These are phyloP conservation scores for Ganoderma meredithae DNA, from an alignment of 1,284 basidiomycete genomes.

Conservation along the genomic window DNA sequence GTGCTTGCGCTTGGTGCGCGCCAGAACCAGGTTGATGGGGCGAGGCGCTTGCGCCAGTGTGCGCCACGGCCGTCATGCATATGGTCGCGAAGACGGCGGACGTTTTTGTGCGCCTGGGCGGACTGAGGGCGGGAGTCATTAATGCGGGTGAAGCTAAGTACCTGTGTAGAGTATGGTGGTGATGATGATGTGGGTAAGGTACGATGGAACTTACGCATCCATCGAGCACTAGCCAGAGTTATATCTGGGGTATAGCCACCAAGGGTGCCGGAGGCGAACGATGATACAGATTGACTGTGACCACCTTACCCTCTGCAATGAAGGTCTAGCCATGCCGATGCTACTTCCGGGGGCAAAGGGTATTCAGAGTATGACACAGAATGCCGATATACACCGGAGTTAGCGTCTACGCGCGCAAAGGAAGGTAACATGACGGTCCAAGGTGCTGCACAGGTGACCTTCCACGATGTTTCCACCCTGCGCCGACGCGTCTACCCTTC, in stretches of 20 bases:
- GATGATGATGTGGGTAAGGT: background rate
- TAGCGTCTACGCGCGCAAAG: background rate
- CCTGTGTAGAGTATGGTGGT: background rate
- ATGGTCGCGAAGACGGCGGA: background rate
- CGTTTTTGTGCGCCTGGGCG: background rate
- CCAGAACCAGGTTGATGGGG: background rate
- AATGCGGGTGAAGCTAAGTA: background rate
- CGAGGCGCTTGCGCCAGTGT: conserved; percentile 5
- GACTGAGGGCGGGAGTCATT: conserved; percentile 8
- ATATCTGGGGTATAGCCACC: conserved; percentile 17
- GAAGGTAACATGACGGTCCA: background rate
- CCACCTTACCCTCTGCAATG: conserved; percentile 10
- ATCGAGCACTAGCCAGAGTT: conserved; percentile 3
- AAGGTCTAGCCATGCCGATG: conserved; percentile 9
- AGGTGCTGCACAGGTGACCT: conserved; percentile 9
- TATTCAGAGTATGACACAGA: conserved; percentile 3
- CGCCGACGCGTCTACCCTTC: background rate
- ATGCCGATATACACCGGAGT: conserved; percentile 21
- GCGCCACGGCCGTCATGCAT: background rate
- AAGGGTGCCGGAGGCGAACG: conserved; percentile 5
- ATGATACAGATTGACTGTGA: conserved; percentile 10
- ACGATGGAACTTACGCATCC: background rate
- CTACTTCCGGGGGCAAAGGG: conserved; percentile 1
- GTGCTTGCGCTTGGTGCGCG: background rate
- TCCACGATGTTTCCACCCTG: conserved; percentile 6